Conservation (phyloP, 1,284 basidiomycete genomes). For the Rhodofomes roseus region DNA sequence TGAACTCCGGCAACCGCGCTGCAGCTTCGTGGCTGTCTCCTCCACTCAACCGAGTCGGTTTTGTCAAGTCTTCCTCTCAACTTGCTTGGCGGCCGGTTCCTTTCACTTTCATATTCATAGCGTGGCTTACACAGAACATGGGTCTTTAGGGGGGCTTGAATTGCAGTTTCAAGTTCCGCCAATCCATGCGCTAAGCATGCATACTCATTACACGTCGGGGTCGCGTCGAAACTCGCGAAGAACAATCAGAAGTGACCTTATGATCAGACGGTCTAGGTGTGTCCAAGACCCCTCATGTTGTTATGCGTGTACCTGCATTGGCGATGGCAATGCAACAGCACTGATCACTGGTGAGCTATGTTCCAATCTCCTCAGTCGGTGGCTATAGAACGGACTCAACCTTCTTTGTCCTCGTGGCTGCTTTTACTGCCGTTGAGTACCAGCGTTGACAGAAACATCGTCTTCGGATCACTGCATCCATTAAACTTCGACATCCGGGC, state of each 20-base stretch:
- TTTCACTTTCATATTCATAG: not conserved
- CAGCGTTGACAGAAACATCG: not conserved
- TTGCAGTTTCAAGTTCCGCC: not conserved
- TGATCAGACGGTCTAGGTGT: not conserved
- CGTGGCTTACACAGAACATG: no score
- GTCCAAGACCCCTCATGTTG: not conserved
- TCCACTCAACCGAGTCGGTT: not conserved
- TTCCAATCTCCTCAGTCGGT: not conserved
- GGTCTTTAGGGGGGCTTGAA: not conserved
- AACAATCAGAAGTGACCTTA: not conserved
- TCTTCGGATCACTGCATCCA: conserved; percentile 7
- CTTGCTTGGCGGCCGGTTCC: not conserved
- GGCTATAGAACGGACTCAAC: not conserved
- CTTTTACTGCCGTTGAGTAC: not conserved
- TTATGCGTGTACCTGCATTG: not conserved
- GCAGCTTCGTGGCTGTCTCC: not conserved
- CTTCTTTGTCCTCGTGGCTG: not conserved
- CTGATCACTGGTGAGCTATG: not conserved
- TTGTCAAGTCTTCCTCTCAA: not conserved
- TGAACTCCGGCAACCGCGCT: no score
- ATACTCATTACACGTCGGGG: not conserved
- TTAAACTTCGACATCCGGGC: conserved; percentile 1
- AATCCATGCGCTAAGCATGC: not conserved
- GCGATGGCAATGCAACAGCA: not conserved
- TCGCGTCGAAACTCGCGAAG: not conserved